Conservation (phyloP, 805 yeast genomes). For the Candida pini region DNA sequence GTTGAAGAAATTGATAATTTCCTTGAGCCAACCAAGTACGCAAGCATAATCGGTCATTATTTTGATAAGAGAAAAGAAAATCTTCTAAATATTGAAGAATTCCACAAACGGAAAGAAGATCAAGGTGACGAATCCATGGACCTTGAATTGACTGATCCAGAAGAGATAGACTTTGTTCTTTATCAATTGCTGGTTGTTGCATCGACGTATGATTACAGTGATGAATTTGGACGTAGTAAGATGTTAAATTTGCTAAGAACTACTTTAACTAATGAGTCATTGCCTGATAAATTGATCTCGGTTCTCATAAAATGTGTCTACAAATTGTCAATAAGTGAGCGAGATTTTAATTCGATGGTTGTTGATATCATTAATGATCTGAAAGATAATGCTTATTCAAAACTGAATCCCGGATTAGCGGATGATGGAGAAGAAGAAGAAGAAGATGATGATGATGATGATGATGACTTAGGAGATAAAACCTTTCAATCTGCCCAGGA, state of each 20-base stretch:
- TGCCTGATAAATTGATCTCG: slow-evolving; percentile 49
- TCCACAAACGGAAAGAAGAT: slow-evolving; percentile 14
- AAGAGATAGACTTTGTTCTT: slow-evolving; percentile 65
- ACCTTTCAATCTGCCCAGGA: slow-evolving; percentile 26
- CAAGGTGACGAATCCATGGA: slow-evolving; percentile 14
- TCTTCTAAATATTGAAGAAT: slow-evolving; percentile 19
- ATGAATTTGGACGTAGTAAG: slow-evolving; percentile 83
- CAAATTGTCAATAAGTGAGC: slow-evolving; percentile 68
- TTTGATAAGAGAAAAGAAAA: slow-evolving; percentile 40
- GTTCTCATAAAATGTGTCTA: slow-evolving; percentile 60
- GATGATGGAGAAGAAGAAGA: slow-evolving; percentile 25
- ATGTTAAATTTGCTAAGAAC: slow-evolving; percentile 57
- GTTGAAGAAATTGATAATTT: slow-evolving; percentile 57
- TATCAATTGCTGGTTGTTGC: slow-evolving; percentile 68
- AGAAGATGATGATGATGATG: slow-evolving; percentile 20
- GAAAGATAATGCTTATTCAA: slow-evolving; percentile 54
- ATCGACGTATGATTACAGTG: slow-evolving; percentile 74
- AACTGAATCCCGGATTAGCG: slow-evolving; percentile 13
- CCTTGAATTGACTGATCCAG: slow-evolving; percentile 37
- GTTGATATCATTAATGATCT: slow-evolving; percentile 85
- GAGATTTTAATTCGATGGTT: slow-evolving; percentile 77
- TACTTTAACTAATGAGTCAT: slow-evolving; percentile 50
- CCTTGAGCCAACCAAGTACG: slow-evolving; percentile 75
- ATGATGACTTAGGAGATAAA: slow-evolving; percentile 16
- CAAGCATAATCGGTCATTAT: slow-evolving; percentile 52